Percentiles rank a stretch among this genome's conserved stretches.
Evolutionary conservation across 2,329 filamentous ascomycete species (phyloP).

Genomic region (Botryosphaeria dothidea): DNA sequence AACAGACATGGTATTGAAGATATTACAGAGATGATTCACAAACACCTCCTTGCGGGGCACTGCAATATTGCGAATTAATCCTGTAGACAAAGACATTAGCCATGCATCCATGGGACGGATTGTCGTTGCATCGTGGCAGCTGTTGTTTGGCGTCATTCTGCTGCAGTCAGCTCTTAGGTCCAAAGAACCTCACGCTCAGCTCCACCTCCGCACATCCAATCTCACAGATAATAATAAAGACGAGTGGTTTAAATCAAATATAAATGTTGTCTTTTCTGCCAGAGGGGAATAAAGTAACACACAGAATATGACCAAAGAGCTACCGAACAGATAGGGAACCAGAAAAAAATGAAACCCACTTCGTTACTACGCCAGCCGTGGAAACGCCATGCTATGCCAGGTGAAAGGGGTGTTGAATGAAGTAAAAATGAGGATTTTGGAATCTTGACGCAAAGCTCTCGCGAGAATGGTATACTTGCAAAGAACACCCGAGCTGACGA

Average conservation of each 20-base stretch:
- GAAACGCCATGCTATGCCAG: constrained; percentile 18
- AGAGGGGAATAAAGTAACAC: constrained; percentile 4
- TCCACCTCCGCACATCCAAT: neutral
- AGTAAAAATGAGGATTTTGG: neutral
- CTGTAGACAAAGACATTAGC: too few relatives aligned
- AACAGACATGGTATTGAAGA: too few relatives aligned
- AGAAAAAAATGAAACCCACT: neutral
- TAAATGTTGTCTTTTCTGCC: constrained; percentile 6
- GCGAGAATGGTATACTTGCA: constrained; percentile 13
- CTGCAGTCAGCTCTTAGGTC: too few relatives aligned
- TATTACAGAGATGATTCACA: too few relatives aligned
- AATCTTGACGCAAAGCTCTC: neutral
- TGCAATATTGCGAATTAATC: too few relatives aligned
- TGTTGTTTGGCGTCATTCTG: too few relatives aligned
- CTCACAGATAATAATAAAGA: neutral
- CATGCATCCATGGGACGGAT: too few relatives aligned
- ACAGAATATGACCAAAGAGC: neutral
- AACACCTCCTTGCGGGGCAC: too few relatives aligned
- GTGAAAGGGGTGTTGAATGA: neutral
- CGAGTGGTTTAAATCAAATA: neutral
- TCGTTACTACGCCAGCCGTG: constrained; percentile 1
- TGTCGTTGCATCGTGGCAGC: too few relatives aligned
- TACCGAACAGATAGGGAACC: neutral
- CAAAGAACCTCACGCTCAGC: too few relatives aligned
- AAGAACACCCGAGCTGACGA: constrained; percentile 1